Percentiles rank a stretch among this genome's conserved stretches.
Evolutionary conservation across 352 stramenopile species (phyloP).

Genomic region (Pythium aristosporum): DNA sequence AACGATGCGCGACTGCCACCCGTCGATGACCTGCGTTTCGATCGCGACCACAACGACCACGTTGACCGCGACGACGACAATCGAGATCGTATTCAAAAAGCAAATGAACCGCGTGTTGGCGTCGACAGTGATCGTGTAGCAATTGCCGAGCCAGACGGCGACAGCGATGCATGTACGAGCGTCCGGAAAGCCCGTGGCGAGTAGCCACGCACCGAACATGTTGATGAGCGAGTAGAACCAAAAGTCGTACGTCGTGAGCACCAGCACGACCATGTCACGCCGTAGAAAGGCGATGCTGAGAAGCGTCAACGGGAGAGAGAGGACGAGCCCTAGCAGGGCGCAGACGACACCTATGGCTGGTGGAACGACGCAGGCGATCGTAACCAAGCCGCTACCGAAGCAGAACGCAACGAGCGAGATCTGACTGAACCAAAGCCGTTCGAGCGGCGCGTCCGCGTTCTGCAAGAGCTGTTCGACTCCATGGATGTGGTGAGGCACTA

Average conservation of each 20-base stretch:
- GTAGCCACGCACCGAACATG: conserved; percentile 14
- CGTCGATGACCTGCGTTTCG: conserved; percentile 16
- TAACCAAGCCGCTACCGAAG: not conserved
- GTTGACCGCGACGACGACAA: conserved; percentile 8
- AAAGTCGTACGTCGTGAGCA: conserved; percentile 37
- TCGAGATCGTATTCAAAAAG: conserved; percentile 4
- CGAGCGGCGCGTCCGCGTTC: not conserved
- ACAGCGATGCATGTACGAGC: conserved; percentile 15
- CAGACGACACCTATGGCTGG: not conserved
- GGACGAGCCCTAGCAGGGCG: conserved; percentile 2
- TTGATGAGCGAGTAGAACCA: conserved; percentile 38
- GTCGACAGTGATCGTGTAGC: conserved; percentile 26
- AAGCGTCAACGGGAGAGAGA: conserved; percentile 9
- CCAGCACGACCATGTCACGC: conserved; percentile 28
- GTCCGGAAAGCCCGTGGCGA: conserved; percentile 26
- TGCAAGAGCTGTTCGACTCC: not conserved
- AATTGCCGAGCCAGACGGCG: conserved; percentile 21
- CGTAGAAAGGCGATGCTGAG: conserved; percentile 14
- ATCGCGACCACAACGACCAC: conserved; percentile 23
- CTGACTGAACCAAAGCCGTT: not conserved
- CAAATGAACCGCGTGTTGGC: conserved; percentile 23
- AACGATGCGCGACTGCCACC: not conserved
- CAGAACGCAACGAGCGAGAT: not conserved
- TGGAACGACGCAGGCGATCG: not conserved
- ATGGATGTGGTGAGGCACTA: not conserved